phyloP scores from a whole-genome alignment of 148 eudicot genomes.

The Rheum nobile region DNA sequence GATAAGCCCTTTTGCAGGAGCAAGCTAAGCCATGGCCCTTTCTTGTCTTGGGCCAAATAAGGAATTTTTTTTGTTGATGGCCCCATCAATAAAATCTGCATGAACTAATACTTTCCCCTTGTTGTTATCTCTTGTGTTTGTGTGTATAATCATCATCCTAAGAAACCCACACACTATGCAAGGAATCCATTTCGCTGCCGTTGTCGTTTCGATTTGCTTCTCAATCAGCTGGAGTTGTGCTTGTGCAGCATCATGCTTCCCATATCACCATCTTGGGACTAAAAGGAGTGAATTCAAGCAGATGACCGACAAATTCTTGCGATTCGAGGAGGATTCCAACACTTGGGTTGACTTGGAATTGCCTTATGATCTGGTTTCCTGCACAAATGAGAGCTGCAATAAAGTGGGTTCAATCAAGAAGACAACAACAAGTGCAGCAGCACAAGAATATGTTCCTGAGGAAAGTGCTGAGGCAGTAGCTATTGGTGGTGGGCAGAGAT shows the following conservation, averaged over 20 bases:
- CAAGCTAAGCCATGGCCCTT: background rate
- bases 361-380: slow-evolving; percentile 63
- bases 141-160: background rate
- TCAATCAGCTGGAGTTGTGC: background rate
- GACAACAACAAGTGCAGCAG: background rate
- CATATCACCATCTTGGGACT: slow-evolving; percentile 13
- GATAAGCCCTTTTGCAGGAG: background rate
- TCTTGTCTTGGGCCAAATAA: background rate
- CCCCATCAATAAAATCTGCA: background rate
- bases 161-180: background rate
- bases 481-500: background rate
- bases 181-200: background rate
- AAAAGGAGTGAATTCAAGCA: slow-evolving; percentile 29
- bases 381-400: slow-evolving; percentile 48
- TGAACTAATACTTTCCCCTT: background rate
- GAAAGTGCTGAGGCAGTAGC: background rate
- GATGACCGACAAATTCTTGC: slow-evolving; percentile 37
- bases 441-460: slow-evolving; percentile 1
- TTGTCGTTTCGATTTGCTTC: background rate
- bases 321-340: slow-evolving; percentile 50
- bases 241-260: slow-evolving; percentile 17
- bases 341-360: slow-evolving; percentile 62
- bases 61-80: background rate
- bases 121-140: background rate
- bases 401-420: slow-evolving; percentile 37